Evolutionary conservation across 2,329 filamentous ascomycete species (phyloP), one percentile per base, ranked within the genome.

Genomic region (Boeremia exigua): DNA sequence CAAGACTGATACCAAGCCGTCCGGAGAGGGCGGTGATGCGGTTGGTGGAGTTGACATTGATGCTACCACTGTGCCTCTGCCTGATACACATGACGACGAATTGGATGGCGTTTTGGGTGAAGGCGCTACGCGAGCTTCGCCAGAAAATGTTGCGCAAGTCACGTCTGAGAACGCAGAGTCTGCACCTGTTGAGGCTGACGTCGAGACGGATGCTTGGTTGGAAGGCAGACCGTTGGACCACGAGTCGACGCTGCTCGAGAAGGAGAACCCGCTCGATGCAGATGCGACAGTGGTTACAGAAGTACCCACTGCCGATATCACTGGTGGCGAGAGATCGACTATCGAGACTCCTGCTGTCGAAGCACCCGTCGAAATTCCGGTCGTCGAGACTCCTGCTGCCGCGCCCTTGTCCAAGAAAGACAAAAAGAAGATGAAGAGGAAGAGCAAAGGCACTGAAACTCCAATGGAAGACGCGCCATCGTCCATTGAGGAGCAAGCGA

Each of bases 391-490:
- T n/a, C 47, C 59, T 11, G n/a, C 29, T 14, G 54, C 39, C 15
- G 33, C 34, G 3, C 48, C 45, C 7, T 12, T 54, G 14, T 60
- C 61, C 6, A 62, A 62, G 55, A 62, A 64, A 15, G 54, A 57
- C 11, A 59, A 63, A 40, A 65, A 67, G 36, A 66, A 68, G 56
- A 68, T 67, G 46, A 58, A 56, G 8, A 68, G 64, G 54, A 68
- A 66, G 54, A 37, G 48, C 12, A 62, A 57, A 40, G 51, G 43
- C 27, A 14, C 28, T 28, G 58, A 62, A 39, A 37, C 54, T 9
- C 60, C 58, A 3, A 32, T 56, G 2, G 58, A 63, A 27, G 56
- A 60, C 8, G 14, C 19, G 5, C 9, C 30, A 15, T n/a, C 43
- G 8, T 15, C 48, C 19, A 39, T 51, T 11, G 17, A 37, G 14